phyloP scores from a whole-genome alignment of 164 flowering plant genomes.

The Aristolochia californica region DNA sequence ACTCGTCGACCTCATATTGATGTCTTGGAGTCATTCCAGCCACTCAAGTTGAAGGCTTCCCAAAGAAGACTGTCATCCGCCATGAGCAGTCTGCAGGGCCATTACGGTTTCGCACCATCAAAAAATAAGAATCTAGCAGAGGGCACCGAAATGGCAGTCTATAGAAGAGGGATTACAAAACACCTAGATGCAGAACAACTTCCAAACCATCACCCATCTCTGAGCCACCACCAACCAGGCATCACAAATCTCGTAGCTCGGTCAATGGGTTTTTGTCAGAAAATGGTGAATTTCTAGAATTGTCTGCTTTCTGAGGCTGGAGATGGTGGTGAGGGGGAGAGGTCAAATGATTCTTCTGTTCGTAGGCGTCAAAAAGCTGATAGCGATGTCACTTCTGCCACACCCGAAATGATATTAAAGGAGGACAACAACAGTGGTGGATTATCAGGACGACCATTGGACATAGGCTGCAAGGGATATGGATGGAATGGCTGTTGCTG shows the following conservation, averaged over 20 bases:
- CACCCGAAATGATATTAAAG: constrained; percentile 44
- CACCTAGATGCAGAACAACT: constrained; percentile 34
- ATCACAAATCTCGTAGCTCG: constrained; percentile 48
- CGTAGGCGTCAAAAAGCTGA: constrained; percentile 59
- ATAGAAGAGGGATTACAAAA: constrained; percentile 25
- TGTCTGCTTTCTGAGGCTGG: constrained; percentile 19
- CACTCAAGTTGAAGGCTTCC: constrained; percentile 38
- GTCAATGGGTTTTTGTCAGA: constrained; percentile 32
- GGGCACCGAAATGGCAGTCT: constrained; percentile 50
- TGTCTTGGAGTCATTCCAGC: constrained; percentile 55
- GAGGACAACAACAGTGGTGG: constrained; percentile 40
- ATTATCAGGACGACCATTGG: constrained; percentile 54
- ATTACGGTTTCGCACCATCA: constrained; percentile 45
- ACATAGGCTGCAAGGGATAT: constrained; percentile 37
- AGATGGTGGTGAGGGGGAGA: constrained; percentile 21
- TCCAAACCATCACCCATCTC: constrained; percentile 15
- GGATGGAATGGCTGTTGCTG: constrained; percentile 42
- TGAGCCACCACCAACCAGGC: constrained; percentile 27
- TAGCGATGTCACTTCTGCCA: constrained; percentile 21
- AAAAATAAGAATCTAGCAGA: constrained; percentile 17
- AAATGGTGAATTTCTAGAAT: constrained; percentile 21
- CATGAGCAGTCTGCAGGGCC: constrained; percentile 68
- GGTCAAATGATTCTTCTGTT: constrained; percentile 34
- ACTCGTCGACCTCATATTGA: no score
- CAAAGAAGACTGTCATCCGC: constrained; percentile 51